These are phyloP conservation scores for Exophiala bonariae DNA, from an alignment of 2,329 filamentous ascomycete species.

Conservation along the genomic window DNA sequence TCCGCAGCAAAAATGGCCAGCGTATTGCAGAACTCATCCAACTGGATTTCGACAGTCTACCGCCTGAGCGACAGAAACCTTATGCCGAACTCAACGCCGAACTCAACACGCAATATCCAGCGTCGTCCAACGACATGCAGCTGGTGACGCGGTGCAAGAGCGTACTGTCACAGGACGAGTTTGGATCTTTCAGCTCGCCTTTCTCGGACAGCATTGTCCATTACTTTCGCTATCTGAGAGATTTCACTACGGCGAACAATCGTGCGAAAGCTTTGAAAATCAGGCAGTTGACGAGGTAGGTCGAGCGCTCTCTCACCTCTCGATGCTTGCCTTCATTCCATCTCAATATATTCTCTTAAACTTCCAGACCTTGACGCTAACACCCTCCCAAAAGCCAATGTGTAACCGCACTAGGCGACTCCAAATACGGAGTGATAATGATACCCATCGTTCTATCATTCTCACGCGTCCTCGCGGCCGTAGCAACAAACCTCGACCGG, in stretches of 20 bases:
- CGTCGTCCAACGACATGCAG: constrained; percentile 17
- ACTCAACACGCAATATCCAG: constrained; percentile 23
- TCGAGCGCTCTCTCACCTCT: neutral
- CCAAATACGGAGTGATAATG: constrained; percentile 76
- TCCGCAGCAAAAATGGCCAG: constrained; percentile 22
- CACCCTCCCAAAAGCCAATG: constrained; percentile 62
- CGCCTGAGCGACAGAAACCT: constrained; percentile 22
- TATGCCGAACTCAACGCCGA: constrained; percentile 26
- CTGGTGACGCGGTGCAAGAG: constrained; percentile 23
- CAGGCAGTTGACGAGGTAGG: constrained; percentile 24
- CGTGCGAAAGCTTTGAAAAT: constrained; percentile 27
- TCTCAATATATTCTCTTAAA: neutral
- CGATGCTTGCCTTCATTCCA: neutral
- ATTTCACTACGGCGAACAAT: constrained; percentile 24
- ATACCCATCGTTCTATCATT: constrained; percentile 81
- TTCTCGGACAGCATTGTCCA: constrained; percentile 26
- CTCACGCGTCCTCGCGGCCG: constrained; percentile 73
- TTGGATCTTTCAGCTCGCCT: constrained; percentile 23
- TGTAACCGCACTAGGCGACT: constrained; percentile 77
- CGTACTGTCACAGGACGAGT: constrained; percentile 22
- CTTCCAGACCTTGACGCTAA: neutral
- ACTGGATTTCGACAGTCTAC: constrained; percentile 26
- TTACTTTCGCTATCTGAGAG: constrained; percentile 29
- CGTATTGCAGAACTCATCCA: constrained; percentile 27
- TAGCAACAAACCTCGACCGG: constrained; percentile 82